Conservation (phyloP, 2,329 filamentous ascomycete genomes). For the Calonectria henricotiae region DNA sequence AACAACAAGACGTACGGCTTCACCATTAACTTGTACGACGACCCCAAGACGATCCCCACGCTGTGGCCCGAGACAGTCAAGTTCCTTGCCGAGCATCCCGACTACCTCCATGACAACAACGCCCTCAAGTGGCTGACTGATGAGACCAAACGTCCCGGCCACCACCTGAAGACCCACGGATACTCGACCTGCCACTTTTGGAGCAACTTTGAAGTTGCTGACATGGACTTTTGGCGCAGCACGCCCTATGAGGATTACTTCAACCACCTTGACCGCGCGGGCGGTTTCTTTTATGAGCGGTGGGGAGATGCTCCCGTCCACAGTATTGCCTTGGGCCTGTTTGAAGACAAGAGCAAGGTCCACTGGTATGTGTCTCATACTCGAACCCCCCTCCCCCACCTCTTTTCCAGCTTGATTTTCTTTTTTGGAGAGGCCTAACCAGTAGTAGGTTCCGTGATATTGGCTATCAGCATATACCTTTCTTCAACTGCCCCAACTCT, state of each 20-base stretch:
- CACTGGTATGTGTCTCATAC: slow-evolving; percentile 80
- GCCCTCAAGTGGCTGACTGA: slow-evolving; percentile 92
- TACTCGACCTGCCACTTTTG: slow-evolving; percentile 99
- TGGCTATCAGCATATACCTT: slow-evolving; percentile 97
- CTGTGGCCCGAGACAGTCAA: slow-evolving; percentile 97
- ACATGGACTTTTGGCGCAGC: slow-evolving; percentile 93
- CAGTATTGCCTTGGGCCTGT: slow-evolving; percentile 91
- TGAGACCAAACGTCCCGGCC: slow-evolving; percentile 80
- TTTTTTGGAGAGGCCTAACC: slow-evolving; percentile 16
- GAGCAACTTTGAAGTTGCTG: slow-evolving; percentile 98
- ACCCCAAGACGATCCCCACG: slow-evolving; percentile 86
- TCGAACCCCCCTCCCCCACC: background rate
- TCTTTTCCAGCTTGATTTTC: too few relatives aligned
- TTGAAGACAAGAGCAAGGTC: slow-evolving; percentile 91
- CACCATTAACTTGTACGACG: slow-evolving; percentile 97
- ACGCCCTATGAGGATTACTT: slow-evolving; percentile 96
- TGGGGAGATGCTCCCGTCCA: slow-evolving; percentile 99
- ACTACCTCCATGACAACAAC: slow-evolving; percentile 87
- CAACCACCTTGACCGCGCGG: slow-evolving; percentile 94
- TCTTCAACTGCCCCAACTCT: slow-evolving; percentile 98
- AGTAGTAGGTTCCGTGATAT: slow-evolving; percentile 93
- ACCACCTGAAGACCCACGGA: slow-evolving; percentile 87
- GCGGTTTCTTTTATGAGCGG: slow-evolving; percentile 98
- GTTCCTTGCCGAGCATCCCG: slow-evolving; percentile 88
- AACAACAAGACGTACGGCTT: slow-evolving; percentile 99